Evolutionary conservation across 1,139 yeast genomes (phyloP), one percentile per base, ranked within the genome.

Genomic region (Pneumocystis murina): DNA sequence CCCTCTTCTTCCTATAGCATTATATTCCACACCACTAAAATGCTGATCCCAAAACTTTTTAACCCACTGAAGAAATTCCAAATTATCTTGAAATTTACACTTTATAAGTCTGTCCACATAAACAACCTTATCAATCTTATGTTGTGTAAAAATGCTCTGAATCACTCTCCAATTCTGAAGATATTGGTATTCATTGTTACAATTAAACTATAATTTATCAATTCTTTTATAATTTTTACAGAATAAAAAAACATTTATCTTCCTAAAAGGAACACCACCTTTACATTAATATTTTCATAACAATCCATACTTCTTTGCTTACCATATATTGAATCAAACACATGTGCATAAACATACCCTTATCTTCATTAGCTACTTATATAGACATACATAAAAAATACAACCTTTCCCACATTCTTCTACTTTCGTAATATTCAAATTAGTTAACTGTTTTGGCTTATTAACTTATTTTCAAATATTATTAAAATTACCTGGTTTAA

Each of bases 341-440:
- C 80, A 74, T 91, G 97, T 74, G 97, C 90, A 73, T 87, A 91
- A 2, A 89, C 94, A 0, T 57, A 60, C 6, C 66, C 66, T 64
- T 30, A 24, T 24, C 4, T 30, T 20, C 41, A 48, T 63, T 16
- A 48, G 36, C 3, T 7, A 57, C 2, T n/a, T 28, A 28, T 20
- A 40, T 28, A 14, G 7, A 16, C 30, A 35, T 60, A 54, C 17
- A 30, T 40, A 58, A 54, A 17, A 36, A 30, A 60, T 17, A 60
- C 96, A 96, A 2, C 99, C 99, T 2, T 86, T 84, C 24, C 99
- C 99, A 72, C 96, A 86, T 74, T 90, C 92, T 72, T 94, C 98
- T 1, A 92, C 86, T 71, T 87, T 89, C 62, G 84, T 79, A 70
- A 87, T 82, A 68, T 84, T 79, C 59, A 90, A 74, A 20, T 62